phyloP scores from a whole-genome alignment of 441 rosid genomes.

The Iberis amara region DNA sequence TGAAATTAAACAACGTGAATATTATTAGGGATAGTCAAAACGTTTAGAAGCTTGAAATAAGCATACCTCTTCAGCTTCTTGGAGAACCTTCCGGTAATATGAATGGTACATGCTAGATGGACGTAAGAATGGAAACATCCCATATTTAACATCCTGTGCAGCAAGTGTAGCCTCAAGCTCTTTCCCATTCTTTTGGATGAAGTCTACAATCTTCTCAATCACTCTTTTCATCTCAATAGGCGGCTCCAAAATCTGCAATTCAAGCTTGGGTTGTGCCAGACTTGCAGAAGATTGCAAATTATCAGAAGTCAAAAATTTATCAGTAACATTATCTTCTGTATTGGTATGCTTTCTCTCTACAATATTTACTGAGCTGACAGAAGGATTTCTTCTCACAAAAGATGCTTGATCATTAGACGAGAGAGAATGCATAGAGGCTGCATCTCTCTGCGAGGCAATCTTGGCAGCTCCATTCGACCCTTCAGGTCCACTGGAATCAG shows the following conservation, averaged over 20 bases:
- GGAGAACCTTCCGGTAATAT: conserved; percentile 62
- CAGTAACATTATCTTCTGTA: conserved; percentile 37
- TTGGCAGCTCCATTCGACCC: conserved; percentile 29
- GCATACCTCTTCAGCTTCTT: conserved; percentile 65
- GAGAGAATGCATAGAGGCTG: conserved; percentile 34
- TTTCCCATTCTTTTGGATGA: conserved; percentile 74
- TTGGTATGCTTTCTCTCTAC: conserved; percentile 36
- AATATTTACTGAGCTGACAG: conserved; percentile 40
- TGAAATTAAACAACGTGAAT: conserved; percentile 4
- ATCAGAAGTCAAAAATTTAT: conserved; percentile 28
- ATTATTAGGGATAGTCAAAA: conserved; percentile 7
- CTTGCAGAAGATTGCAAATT: conserved; percentile 37
- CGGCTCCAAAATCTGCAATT: conserved; percentile 63
- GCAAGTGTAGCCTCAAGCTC: conserved; percentile 75
- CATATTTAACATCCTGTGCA: conserved; percentile 71
- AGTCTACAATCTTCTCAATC: conserved; percentile 87
- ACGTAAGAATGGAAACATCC: conserved; percentile 82
- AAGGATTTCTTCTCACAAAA: conserved; percentile 44
- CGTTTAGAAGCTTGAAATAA: conserved; percentile 9
- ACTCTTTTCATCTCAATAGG: conserved; percentile 77
- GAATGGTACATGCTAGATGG: conserved; percentile 60
- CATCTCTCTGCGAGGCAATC: conserved; percentile 33
- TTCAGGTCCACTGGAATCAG: conserved; percentile 38
- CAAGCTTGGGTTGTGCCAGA: conserved; percentile 37
- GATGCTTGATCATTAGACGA: conserved; percentile 42